Evolutionary conservation across 352 stramenopile genomes (phyloP).

Genomic region (Phytophthora brassicae): DNA sequence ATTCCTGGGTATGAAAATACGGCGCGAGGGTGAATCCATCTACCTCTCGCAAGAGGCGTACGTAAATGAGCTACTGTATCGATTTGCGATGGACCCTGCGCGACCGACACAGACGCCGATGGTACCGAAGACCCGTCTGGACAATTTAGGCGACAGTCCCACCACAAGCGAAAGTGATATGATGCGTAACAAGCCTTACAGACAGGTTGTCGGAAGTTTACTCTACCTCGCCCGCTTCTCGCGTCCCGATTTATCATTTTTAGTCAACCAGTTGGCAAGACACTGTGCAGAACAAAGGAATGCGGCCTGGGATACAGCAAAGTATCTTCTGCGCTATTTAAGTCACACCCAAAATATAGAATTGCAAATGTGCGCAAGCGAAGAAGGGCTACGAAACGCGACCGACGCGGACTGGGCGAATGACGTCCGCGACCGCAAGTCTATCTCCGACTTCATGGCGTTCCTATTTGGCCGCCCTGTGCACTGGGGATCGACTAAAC

Average conservation of each 20-base stretch:
- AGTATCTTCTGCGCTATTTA: conserved; percentile 4
- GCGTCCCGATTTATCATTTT: conserved; percentile 1
- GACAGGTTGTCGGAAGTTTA: neutral
- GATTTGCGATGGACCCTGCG: neutral
- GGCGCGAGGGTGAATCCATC: neutral
- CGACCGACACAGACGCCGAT: neutral
- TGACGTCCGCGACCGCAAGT: conserved; percentile 22
- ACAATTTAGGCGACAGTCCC: neutral
- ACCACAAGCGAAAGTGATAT: neutral
- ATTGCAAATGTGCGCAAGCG: neutral
- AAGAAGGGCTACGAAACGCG: neutral
- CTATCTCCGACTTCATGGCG: conserved; percentile 8
- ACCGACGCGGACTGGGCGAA: conserved; percentile 29
- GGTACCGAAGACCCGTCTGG: neutral
- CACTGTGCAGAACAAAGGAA: neutral
- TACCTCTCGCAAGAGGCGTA: neutral
- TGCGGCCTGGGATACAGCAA: neutral
- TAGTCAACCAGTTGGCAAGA: no score
- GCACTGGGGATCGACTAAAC: no score
- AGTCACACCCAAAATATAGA: neutral
- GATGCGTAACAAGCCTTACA: neutral
- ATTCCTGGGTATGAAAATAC: neutral
- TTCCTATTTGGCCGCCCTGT: conserved; percentile 19
- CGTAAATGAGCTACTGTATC: neutral
- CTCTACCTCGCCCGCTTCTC: neutral